phyloP scores from a whole-genome alignment of 495 filamentous ascomycete genomes.

The Talaromyces adpressus region DNA sequence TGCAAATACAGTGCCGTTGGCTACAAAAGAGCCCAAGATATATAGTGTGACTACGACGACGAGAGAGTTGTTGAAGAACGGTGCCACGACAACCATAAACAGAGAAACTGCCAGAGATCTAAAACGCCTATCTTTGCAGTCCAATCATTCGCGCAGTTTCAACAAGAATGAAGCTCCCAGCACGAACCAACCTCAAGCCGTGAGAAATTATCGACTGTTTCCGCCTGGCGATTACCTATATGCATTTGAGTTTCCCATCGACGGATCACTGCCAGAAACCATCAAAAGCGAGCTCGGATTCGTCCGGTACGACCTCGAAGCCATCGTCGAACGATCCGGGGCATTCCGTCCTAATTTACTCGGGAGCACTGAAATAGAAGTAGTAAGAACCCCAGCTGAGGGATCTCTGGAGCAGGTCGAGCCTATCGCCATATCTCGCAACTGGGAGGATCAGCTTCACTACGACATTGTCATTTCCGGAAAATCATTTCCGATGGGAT shows the following conservation, averaged over 20 bases:
- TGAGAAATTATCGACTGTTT: slow-evolving; percentile 87
- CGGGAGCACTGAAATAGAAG: slow-evolving; percentile 73
- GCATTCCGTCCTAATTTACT: slow-evolving; percentile 88
- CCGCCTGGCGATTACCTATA: slow-evolving; percentile 89
- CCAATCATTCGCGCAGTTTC: slow-evolving; percentile 79
- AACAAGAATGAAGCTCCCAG: slow-evolving; percentile 65
- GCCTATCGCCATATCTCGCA: slow-evolving; percentile 92
- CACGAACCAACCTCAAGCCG: slow-evolving; percentile 54
- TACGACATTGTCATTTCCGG: slow-evolving; percentile 99
- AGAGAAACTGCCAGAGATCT: slow-evolving; percentile 40
- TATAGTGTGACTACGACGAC: slow-evolving; percentile 29
- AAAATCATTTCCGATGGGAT: slow-evolving; percentile 92
- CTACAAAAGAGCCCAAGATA: slow-evolving; percentile 39
- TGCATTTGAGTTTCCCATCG: slow-evolving; percentile 89
- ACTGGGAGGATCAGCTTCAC: slow-evolving; percentile 97
- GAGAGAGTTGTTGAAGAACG: slow-evolving; percentile 34
- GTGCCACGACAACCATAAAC: slow-evolving; percentile 26
- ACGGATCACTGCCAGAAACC: slow-evolving; percentile 86
- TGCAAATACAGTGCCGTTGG: slow-evolving; percentile 33
- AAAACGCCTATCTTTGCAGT: slow-evolving; percentile 68
- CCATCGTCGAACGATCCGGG: slow-evolving; percentile 79
- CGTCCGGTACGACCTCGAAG: slow-evolving; percentile 86
- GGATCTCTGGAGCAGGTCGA: slow-evolving; percentile 89
- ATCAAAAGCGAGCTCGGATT: slow-evolving; percentile 83
- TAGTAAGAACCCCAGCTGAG: slow-evolving; percentile 86